Conservation (phyloP, 1,139 yeast species). For the Kurtzmaniella natalensis region DNA sequence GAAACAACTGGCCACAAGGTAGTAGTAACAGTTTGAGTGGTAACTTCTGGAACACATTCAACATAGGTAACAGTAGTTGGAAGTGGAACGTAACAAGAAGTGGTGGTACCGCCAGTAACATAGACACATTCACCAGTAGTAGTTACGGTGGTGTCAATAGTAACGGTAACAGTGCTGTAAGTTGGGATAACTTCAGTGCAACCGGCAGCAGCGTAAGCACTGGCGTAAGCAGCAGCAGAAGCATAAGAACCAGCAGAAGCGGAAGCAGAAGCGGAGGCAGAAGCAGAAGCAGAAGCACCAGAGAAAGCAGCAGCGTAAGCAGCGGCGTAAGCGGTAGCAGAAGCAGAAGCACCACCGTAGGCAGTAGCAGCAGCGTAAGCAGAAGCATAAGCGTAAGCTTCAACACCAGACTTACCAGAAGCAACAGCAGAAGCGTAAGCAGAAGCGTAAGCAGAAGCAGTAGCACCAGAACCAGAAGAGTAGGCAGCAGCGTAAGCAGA, state of each 20-base stretch:
- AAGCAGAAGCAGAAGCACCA: background rate
- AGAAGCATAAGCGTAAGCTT: constrained; percentile 1
- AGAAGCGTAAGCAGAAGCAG: background rate
- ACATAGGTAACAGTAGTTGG: background rate
- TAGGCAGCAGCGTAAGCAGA: background rate
- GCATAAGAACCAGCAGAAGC: background rate
- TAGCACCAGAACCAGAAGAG: background rate
- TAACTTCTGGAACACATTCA: background rate
- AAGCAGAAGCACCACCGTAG: background rate
- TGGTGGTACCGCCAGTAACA: background rate
- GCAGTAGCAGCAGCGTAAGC: constrained; percentile 1
- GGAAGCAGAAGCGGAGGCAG: constrained; percentile 1
- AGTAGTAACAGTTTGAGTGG: background rate
- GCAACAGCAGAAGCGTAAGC: background rate
- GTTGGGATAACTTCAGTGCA: background rate
- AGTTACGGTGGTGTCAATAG: background rate
- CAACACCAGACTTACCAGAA: constrained; percentile 1
- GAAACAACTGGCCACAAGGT: background rate
- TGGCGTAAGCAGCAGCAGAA: constrained; percentile 1
- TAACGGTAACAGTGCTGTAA: background rate
- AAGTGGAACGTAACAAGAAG: background rate
- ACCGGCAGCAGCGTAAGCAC: constrained; percentile 1
- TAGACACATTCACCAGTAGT: constrained; percentile 1
- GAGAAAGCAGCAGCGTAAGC: background rate
- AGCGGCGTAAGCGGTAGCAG: background rate